Base-by-base conservation (phyloP, 306 rosid genomes). In the Prunus davidiana region DNA sequence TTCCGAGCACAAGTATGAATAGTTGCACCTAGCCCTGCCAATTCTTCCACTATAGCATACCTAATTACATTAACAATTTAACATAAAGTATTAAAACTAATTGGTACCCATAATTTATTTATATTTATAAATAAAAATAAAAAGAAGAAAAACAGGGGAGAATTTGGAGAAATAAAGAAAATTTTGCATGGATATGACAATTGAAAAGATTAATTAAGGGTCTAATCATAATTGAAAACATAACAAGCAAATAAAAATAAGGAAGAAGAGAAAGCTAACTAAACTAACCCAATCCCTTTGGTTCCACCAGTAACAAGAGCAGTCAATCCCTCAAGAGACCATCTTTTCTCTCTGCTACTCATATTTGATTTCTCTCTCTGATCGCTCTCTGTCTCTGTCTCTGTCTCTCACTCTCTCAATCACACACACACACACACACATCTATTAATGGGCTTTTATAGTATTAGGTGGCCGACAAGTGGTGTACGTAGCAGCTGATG, bases 241-340 rank as follows among this genome's bases (percentile, higher is more conserved):
- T 22, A 8, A 61, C 8, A n/a, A 24, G 18, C 22, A 9, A 24
- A 0, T 6, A 27, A n/a, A n/a, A n/a, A 2, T 2, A 24, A 5
- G n/a, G 25, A 25, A 64, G 50, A 46, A 55, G 41, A 34, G 13
- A 22, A 50, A 5, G 25, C 34, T 9, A 8, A 76, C 0, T 46
- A 63, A 63, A 14, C 45, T 63, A 25, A 63, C 89, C 86, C 89
- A 20, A 85, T 82, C 62, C 89, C 89, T 70, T 80, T 80, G 76
- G 86, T 77, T 76, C 89, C 86, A 72, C 86, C 80, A 0, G 86
- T 76, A 24, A 85, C 86, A 52, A 85, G 89, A 69, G 89, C 89
- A 8, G 82, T 82, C 81, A 68, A 79, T 69, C 84, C 89, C 19
- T 73, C 60, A 63, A 85, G 86, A 58, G 84, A 76, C 89, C 86